Conservation (phyloP, 805 yeast species). For the Isabelozyma gotoi region DNA sequence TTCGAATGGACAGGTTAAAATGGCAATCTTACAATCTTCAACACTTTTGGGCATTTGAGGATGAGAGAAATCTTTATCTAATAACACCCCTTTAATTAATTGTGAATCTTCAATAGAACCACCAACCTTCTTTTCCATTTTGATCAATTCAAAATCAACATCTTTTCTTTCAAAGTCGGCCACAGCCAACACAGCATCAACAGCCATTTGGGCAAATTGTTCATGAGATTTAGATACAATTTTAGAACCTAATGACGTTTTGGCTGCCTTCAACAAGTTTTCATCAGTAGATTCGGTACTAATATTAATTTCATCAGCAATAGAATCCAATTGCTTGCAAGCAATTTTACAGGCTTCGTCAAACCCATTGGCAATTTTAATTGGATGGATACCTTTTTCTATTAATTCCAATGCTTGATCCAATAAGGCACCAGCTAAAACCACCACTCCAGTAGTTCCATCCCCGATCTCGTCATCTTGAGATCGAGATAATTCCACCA, state of each 20-base stretch:
- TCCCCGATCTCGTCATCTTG: slow-evolving; percentile 99
- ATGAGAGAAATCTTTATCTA: slow-evolving; percentile 96
- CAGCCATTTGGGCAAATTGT: slow-evolving; percentile 95
- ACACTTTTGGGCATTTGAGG: slow-evolving; percentile 94
- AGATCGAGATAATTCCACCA: slow-evolving; percentile 89
- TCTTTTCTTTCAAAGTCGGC: slow-evolving; percentile 91
- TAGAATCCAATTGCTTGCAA: slow-evolving; percentile 66
- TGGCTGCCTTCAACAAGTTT: slow-evolving; percentile 86
- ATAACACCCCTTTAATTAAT: slow-evolving; percentile 84
- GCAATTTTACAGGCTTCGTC: slow-evolving; percentile 97
- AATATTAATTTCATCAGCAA: slow-evolving; percentile 66
- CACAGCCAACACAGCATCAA: slow-evolving; percentile 88
- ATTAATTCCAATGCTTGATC: slow-evolving; percentile 94
- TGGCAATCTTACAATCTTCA: slow-evolving; percentile 82
- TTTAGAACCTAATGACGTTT: slow-evolving; percentile 92
- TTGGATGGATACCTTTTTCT: slow-evolving; percentile 97
- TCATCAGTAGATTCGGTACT: slow-evolving; percentile 46
- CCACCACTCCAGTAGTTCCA: slow-evolving; percentile 99
- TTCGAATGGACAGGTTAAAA: slow-evolving; percentile 97
- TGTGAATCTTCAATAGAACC: slow-evolving; percentile 86
- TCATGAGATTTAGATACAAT: slow-evolving; percentile 93
- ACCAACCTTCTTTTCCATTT: slow-evolving; percentile 93
- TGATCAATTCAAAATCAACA: slow-evolving; percentile 95
- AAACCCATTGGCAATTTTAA: slow-evolving; percentile 93
- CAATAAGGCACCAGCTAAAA: slow-evolving; percentile 87